phyloP scores from a whole-genome alignment of 106 monocot genomes.

The Allium cepa region DNA sequence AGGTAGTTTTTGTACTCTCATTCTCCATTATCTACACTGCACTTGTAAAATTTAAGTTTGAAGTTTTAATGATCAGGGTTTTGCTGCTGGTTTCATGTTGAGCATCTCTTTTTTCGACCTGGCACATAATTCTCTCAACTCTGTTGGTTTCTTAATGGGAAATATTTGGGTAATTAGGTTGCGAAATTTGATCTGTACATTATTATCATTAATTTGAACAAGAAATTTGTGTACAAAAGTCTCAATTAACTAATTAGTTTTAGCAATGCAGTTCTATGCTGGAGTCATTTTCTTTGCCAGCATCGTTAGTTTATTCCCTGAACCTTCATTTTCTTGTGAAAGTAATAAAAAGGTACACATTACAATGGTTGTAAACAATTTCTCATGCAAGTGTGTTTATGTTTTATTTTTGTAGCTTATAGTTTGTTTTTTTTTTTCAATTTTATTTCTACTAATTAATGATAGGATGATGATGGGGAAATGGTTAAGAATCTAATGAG shows the following conservation, averaged over 20 bases:
- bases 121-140: slow-evolving; percentile 91
- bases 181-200: not conserved
- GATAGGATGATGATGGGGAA: slow-evolving; percentile 62
- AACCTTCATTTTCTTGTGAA: slow-evolving; percentile 51
- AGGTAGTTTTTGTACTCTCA: slow-evolving; percentile 36
- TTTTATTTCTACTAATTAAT: slow-evolving; percentile 10
- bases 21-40: not conserved
- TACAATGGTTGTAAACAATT: not conserved
- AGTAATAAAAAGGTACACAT: slow-evolving; percentile 1
- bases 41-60: not conserved
- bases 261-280: slow-evolving; percentile 64
- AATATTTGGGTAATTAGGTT: slow-evolving; percentile 75
- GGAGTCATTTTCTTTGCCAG: slow-evolving; percentile 80
- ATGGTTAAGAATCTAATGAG: slow-evolving; percentile 83
- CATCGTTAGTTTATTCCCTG: slow-evolving; percentile 84
- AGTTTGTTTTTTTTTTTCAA: not conserved
- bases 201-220: not conserved
- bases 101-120: slow-evolving; percentile 94
- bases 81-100: slow-evolving; percentile 97
- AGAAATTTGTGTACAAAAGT: not conserved
- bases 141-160: slow-evolving; percentile 91
- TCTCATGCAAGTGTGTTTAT: not conserved
- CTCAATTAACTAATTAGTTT: slow-evolving; percentile 2
- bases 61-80: slow-evolving; percentile 47
- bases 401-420: not conserved